Evolutionary conservation across 306 rosid species (phyloP).

Genomic region (Datisca glomerata): DNA sequence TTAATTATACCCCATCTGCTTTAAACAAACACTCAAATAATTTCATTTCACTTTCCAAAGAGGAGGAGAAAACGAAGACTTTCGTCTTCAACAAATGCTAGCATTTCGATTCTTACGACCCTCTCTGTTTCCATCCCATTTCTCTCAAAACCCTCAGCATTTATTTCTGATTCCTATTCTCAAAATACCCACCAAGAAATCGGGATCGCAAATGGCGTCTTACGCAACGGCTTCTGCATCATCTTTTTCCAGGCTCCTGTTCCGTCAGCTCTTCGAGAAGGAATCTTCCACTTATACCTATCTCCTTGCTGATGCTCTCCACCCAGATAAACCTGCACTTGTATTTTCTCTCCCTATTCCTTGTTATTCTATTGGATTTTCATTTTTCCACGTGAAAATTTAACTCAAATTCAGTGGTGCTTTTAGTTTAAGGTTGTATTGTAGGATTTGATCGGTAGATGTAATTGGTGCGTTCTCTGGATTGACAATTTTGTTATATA

Average conservation of each 20-base stretch:
- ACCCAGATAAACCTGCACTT: slow-evolving; percentile 69
- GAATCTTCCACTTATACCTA: slow-evolving; percentile 90
- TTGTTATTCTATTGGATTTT: not conserved
- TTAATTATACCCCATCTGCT: not conserved
- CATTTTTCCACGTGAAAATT: not conserved
- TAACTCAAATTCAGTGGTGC: not conserved
- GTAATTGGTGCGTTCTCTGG: slow-evolving; percentile 7
- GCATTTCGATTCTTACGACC: slow-evolving; percentile 7
- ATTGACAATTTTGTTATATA: slow-evolving; percentile 6
- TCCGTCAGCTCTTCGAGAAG: slow-evolving; percentile 92
- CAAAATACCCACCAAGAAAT: not conserved
- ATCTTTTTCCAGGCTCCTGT: slow-evolving; percentile 36
- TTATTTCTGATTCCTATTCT: slow-evolving; percentile 8
- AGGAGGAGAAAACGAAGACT: not conserved
- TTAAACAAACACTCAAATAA: not conserved
- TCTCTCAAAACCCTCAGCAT: slow-evolving; percentile 13
- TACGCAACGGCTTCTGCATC: slow-evolving; percentile 15
- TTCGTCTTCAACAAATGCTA: slow-evolving; percentile 1
- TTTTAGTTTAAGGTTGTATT: slow-evolving; percentile 8
- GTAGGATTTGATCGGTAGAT: not conserved
- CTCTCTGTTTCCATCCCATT: slow-evolving; percentile 3
- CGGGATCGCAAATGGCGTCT: slow-evolving; percentile 37
- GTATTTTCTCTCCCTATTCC: slow-evolving; percentile 19
- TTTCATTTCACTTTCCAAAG: slow-evolving; percentile 2
- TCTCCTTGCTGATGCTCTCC: slow-evolving; percentile 69